phyloP scores from a whole-genome alignment of 805 yeast genomes.

The Jamesozyma jinghongensis region DNA sequence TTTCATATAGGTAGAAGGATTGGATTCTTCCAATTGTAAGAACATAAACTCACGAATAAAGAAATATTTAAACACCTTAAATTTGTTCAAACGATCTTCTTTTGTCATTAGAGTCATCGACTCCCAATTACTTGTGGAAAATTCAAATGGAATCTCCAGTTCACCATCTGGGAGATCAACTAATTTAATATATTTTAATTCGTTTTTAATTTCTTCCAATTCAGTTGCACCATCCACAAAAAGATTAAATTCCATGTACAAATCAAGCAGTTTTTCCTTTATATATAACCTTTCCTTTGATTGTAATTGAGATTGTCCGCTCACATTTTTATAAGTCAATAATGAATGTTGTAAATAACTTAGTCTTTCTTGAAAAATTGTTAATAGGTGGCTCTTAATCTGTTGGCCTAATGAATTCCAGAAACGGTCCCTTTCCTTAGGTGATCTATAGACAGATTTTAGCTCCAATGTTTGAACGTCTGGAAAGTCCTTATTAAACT shows the following conservation, averaged over 20 bases:
- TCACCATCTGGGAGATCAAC: conserved; percentile 12
- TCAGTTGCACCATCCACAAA: conserved; percentile 21
- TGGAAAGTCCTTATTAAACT: conserved; percentile 28
- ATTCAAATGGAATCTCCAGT: conserved; percentile 16
- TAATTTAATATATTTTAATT: conserved; percentile 6
- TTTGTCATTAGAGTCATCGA: conserved; percentile 11
- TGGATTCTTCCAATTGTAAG: conserved; percentile 8
- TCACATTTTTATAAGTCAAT: neutral
- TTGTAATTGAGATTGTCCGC: neutral
- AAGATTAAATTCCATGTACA: conserved; percentile 22
- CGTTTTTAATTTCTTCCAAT: conserved; percentile 10
- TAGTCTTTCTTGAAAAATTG: conserved; percentile 23
- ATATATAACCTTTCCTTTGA: conserved; percentile 10
- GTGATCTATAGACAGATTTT: conserved; percentile 28
- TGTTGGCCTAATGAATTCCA: conserved; percentile 22
- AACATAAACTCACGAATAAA: conserved; percentile 18
- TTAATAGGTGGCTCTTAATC: conserved; percentile 17
- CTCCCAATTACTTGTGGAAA: conserved; percentile 1
- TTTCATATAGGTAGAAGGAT: conserved; percentile 5
- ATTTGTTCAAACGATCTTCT: conserved; percentile 14
- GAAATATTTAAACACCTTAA: conserved; percentile 16
- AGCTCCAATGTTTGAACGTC: conserved; percentile 22
- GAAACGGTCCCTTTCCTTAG: conserved; percentile 22
- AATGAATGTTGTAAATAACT: conserved; percentile 8
- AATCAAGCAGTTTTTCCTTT: conserved; percentile 20